These are phyloP conservation scores for Fusarium sp. DNA, from an alignment of 2,329 filamentous ascomycete species.

Conservation along the genomic window DNA sequence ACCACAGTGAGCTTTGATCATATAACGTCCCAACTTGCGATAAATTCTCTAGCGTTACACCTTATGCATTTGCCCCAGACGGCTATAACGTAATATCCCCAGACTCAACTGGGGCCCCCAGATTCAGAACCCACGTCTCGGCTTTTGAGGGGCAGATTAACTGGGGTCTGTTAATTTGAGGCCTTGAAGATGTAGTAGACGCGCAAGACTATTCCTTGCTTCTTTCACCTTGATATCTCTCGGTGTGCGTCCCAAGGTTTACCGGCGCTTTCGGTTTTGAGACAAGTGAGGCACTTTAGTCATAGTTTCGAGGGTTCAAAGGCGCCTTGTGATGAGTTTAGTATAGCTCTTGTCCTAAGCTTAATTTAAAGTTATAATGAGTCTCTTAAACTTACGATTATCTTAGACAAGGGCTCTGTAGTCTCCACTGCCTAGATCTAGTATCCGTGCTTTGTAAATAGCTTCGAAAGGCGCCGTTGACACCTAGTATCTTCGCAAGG, in stretches of 20 bases:
- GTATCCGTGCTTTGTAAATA: background rate
- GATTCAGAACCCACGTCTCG: conserved; percentile 2
- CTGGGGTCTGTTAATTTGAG: background rate
- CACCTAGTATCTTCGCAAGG: background rate
- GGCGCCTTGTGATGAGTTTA: background rate
- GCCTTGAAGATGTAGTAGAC: background rate
- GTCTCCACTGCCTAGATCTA: background rate
- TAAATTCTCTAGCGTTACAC: conserved; percentile 11
- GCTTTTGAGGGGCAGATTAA: conserved; percentile 7
- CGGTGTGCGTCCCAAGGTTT: conserved; percentile 1
- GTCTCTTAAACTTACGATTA: background rate
- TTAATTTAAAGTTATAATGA: background rate
- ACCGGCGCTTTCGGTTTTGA: background rate
- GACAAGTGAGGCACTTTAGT: conserved; percentile 5
- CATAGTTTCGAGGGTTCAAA: background rate
- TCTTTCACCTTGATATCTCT: conserved; percentile 5
- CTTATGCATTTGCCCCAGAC: conserved; percentile 1
- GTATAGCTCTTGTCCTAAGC: background rate
- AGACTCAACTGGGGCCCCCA: conserved; percentile 11
- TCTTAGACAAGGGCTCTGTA: background rate
- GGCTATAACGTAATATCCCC: conserved; percentile 10
- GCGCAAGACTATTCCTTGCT: background rate
- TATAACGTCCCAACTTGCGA: conserved; percentile 2
- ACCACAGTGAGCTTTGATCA: background rate
- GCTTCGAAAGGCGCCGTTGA: background rate